Evolutionary conservation across 495 filamentous ascomycete species (phyloP).

Genomic region (Bacidia rubella): DNA sequence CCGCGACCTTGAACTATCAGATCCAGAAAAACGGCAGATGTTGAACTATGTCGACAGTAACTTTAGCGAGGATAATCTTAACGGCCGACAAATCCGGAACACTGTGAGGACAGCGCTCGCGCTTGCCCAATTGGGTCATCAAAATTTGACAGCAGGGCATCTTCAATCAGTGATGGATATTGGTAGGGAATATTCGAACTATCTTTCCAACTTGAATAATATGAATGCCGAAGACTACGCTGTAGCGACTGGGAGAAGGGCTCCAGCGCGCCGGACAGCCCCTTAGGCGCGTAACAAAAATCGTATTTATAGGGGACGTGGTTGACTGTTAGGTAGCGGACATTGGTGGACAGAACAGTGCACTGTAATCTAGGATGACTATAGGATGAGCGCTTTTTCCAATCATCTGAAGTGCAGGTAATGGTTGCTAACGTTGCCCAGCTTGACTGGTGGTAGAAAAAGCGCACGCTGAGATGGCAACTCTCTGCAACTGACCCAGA

Average conservation of each 20-base stretch:
- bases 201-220: slow-evolving; percentile 7
- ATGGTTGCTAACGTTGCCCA: no score
- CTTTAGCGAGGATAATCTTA: slow-evolving; percentile 9
- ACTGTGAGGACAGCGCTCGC: slow-evolving; percentile 13
- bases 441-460: no score
- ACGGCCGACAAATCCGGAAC: slow-evolving; percentile 15
- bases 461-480: no score
- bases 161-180: slow-evolving; percentile 12
- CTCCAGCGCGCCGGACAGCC: background rate
- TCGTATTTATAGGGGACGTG: background rate
- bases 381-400: no score
- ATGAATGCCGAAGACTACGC: slow-evolving; percentile 10
- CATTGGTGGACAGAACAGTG: no score
- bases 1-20: slow-evolving; percentile 9
- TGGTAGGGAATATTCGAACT: slow-evolving; percentile 10
- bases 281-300: no score
- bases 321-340: no score
- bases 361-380: no score
- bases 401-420: no score
- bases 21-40: slow-evolving; percentile 6
- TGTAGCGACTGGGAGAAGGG: slow-evolving; percentile 9
- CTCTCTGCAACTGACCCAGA: no score
- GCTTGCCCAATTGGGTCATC: slow-evolving; percentile 8
- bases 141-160: slow-evolving; percentile 8
- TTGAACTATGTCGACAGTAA: slow-evolving; percentile 7